phyloP scores from a whole-genome alignment of 208 protist species.

The Leishmania aethiopica region DNA sequence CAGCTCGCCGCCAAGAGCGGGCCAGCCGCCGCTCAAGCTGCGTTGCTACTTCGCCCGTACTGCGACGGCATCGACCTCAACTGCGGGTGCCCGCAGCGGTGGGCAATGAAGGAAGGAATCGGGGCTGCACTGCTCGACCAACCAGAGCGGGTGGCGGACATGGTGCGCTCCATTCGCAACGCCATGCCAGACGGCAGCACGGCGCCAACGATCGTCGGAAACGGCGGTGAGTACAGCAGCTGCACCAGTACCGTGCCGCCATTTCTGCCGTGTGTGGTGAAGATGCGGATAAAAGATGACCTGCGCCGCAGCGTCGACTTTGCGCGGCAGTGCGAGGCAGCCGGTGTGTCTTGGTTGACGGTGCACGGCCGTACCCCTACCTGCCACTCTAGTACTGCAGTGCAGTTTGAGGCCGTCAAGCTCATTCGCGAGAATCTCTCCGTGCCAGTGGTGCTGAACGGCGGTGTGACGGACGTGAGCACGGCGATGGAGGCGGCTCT shows the following conservation, averaged over 20 bases:
- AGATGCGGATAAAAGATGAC: conserved; percentile 85
- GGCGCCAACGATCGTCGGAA: neutral
- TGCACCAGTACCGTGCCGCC: neutral
- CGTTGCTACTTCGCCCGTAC: conserved; percentile 55
- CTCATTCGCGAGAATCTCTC: conserved; percentile 61
- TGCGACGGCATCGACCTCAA: conserved; percentile 92
- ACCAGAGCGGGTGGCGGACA: conserved; percentile 81
- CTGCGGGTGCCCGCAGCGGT: conserved; percentile 93
- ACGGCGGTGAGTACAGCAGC: neutral
- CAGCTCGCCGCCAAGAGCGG: conserved; percentile 86
- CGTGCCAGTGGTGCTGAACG: conserved; percentile 88
- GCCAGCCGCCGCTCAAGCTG: conserved; percentile 57
- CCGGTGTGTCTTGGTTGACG: conserved; percentile 81
- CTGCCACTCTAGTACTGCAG: conserved; percentile 51
- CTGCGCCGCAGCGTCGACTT: conserved; percentile 81
- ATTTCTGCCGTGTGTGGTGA: conserved; percentile 69
- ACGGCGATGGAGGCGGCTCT: conserved; percentile 56
- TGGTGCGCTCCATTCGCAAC: conserved; percentile 73
- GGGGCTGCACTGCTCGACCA: conserved; percentile 72
- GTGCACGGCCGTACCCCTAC: conserved; percentile 86
- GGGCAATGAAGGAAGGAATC: conserved; percentile 84
- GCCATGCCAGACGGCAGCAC: conserved; percentile 27
- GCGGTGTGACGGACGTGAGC: conserved; percentile 59
- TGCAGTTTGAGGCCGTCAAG: conserved; percentile 63
- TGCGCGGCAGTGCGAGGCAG: conserved; percentile 75